Evolutionary conservation across 2,329 filamentous ascomycete species (phyloP), one percentile per base, ranked within the genome.

Genomic region (Delphinella strobiligena): DNA sequence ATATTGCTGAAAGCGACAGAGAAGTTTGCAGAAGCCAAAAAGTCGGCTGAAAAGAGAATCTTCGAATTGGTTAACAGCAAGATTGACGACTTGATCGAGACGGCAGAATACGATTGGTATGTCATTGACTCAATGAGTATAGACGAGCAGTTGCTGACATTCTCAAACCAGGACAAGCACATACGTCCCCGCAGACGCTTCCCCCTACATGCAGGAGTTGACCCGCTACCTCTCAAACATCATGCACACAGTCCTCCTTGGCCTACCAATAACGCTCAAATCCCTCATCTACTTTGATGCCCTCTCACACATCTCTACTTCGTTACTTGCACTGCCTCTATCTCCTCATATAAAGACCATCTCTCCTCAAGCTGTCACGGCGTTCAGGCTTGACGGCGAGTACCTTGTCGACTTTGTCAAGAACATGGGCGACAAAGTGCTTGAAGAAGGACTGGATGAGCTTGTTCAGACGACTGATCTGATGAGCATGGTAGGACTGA

Each of bases 51-150:
- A 56, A 94, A 95, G 63, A 82, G 93, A 24, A 96, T 98, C 42
- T 98, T 98, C 55, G 93, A 98, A 62, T 74, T 98, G 0, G 91
- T 98, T 47, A 96, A 98, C 63, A 93, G 84, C 42, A 98, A 98
- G 66, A 96, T 98, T 51, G 89, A 96, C 54, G 91, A 98, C 56
- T 73, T 98, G 9, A 83, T 98, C 40, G 89, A 95, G 52, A 96
- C 88, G 0, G 89, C 91, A 22, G 91, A 98, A 61, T 98, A 98
- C 56, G 86, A 96, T 59, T 98, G 91, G 81, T n/a, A n/a, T n/a
- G n/a, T n/a, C 78, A 62, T 40, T 10, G 9, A 63, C 47, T 19
- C 5, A 27, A 11, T 31, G 9, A 30, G 9, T n/a, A 30, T n/a
- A 30, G 9, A 30, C 9, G 9, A 30, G n/a, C 27, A 30, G 27